These are phyloP conservation scores for Epichloe gansuensis DNA, from an alignment of 2,329 filamentous ascomycete species.

Conservation along the genomic window DNA sequence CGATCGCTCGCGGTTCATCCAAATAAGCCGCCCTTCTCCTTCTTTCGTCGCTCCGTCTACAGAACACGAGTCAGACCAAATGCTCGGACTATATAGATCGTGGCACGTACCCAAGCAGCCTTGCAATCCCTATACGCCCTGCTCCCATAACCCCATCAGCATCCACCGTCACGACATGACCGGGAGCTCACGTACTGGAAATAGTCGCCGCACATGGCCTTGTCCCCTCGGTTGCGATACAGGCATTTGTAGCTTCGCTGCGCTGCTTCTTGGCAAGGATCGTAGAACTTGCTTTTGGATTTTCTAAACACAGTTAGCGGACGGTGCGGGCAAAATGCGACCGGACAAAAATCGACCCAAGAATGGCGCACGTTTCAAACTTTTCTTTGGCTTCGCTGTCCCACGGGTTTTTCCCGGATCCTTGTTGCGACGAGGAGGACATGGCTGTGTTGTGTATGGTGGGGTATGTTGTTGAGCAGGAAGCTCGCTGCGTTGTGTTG, in stretches of 20 bases:
- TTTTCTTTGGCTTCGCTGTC: slow-evolving; percentile 47
- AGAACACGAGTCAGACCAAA: neutral
- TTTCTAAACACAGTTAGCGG: slow-evolving; percentile 45
- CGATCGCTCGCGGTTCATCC: neutral
- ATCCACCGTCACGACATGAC: neutral
- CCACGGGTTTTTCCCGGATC: slow-evolving; percentile 32
- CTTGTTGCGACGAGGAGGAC: slow-evolving; percentile 2
- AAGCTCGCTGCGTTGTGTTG: neutral
- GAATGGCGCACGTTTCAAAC: slow-evolving; percentile 45
- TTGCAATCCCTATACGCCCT: slow-evolving; percentile 94
- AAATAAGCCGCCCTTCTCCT: slow-evolving; percentile 11
- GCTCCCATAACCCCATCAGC: slow-evolving; percentile 10
- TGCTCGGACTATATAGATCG: too few relatives aligned
- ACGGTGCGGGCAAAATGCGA: neutral
- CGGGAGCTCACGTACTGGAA: slow-evolving; percentile 62
- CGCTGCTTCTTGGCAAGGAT: slow-evolving; percentile 91
- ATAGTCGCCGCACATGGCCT: slow-evolving; percentile 84
- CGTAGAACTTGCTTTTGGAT: slow-evolving; percentile 77
- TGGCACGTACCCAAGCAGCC: slow-evolving; percentile 66
- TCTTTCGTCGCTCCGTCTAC: slow-evolving; percentile 12
- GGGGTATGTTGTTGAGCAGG: neutral
- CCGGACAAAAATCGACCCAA: neutral
- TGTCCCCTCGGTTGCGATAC: slow-evolving; percentile 76
- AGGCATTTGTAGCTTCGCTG: slow-evolving; percentile 76
- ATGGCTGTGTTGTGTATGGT: neutral